A percentile compares a stretch with the other conserved stretches of the same genome.
Conservation (phyloP, 805 yeast genomes). For the Yarrowia keelungensis region DNA sequence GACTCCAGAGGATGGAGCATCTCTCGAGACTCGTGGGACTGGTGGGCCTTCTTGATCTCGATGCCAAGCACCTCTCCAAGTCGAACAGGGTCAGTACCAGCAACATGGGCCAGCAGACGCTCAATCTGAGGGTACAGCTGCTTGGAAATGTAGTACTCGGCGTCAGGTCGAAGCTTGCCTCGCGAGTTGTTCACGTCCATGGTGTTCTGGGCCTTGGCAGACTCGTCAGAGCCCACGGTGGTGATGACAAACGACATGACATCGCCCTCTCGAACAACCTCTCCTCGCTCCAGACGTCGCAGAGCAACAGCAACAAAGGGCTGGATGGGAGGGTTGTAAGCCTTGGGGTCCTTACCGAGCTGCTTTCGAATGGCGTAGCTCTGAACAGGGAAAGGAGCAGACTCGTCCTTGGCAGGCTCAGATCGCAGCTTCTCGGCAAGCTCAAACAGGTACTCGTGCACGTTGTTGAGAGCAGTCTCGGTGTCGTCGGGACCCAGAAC, state of each 20-base stretch:
- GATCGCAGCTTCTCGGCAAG: constrained; percentile 63
- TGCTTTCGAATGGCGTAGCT: constrained; percentile 84
- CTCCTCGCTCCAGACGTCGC: constrained; percentile 80
- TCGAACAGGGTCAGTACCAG: constrained; percentile 82
- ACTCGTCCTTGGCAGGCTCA: constrained; percentile 55
- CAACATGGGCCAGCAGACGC: constrained; percentile 81
- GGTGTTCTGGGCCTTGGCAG: constrained; percentile 68
- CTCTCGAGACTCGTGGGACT: constrained; percentile 39
- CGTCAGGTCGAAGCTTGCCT: constrained; percentile 68
- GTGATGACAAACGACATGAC: constrained; percentile 89
- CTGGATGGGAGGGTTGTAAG: constrained; percentile 76
- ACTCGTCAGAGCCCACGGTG: constrained; percentile 51
- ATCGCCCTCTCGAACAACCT: constrained; percentile 84
- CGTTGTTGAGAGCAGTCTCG: constrained; percentile 72
- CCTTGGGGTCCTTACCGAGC: constrained; percentile 85
- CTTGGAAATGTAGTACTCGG: constrained; percentile 79
- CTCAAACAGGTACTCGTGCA: constrained; percentile 73
- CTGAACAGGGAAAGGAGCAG: constrained; percentile 55
- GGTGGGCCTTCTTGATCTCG: constrained; percentile 63
- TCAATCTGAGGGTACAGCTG: constrained; percentile 92
- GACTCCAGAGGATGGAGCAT: constrained; percentile 76
- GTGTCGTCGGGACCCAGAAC: constrained; percentile 76
- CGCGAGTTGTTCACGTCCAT: constrained; percentile 64
- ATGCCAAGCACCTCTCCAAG: constrained; percentile 80
- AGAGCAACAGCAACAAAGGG: constrained; percentile 80